Base-by-base conservation (phyloP, 1,139 yeast species). In the Protomyces pachydermus region DNA sequence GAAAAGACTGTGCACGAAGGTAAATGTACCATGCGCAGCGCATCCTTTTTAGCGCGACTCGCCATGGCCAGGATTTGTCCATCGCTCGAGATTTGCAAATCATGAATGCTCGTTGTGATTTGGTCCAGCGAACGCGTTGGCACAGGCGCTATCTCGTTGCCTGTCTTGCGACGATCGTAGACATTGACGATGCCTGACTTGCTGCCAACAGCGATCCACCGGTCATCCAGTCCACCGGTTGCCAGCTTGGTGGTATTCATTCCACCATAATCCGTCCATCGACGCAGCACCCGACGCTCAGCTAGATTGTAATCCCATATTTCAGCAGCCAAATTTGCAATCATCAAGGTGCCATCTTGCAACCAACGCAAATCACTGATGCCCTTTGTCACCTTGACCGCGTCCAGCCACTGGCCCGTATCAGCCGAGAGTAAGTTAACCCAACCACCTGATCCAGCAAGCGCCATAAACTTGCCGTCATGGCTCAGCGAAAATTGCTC, bases 231-330 rank as follows among this genome's bases (percentile, higher is more conserved):
- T n/a, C 95, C 95, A 20, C 96, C 95, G n/a, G 88, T 74, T 62
- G 85, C 87, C 39, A 93, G 76, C 67, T 81, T 83, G 5, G 98
- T 90, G 65, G 90, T 83, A 39, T 95, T 96, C 45, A 89, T 80
- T 38, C 95, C 96, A 35, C 95, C 87, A 54, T 86, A 87, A 73
- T 95, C 98, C 62, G 80, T 81, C 98, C 98, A 95, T 72, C 84
- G 83, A 64, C 81, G 79, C 1, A 82, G 68, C 28, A 89, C 80
- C 67, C 81, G 78, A 35, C 81, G 74, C 18, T 75, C 72, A 2
- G 75, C 76, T 65, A 87, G 75, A 67, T 82, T 83, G 77, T 89
- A 95, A 71, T 91, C 97, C 95, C 96, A 91, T 1, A 93, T 82
- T 68, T 90, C 95, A 52, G 98, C 98, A n/a, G 83, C 81, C 0